Evolutionary conservation across 2,329 filamentous ascomycete species (phyloP), one percentile per base, ranked within the genome.

Genomic region (Clonostachys byssicola): DNA sequence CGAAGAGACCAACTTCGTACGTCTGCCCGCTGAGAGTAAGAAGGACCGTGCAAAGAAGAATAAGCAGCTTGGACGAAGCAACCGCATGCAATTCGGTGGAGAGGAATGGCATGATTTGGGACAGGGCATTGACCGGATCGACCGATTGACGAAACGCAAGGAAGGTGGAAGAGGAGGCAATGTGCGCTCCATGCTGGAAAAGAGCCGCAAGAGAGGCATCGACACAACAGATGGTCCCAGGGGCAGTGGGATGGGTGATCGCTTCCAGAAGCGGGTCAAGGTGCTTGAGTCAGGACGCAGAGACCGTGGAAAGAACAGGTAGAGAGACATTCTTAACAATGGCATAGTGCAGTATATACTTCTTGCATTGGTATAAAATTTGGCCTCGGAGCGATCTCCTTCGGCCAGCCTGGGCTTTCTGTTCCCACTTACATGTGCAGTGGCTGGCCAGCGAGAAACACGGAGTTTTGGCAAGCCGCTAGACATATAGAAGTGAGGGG

Each of bases 21-120:
- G 94, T 56, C 73, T 99, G 58, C 91, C 92, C 12, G 86, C 84
- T 58, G 81, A 88, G 65, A 88, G 83, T 70, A 97, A 96, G 77
- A 96, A 95, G 71, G 91, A 96, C 6, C 72, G 74, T 49, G 78
- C 82, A 43, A 86, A 88, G 72, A 83, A 80, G 63, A 68, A 66
- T 40, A 76, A 79, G 62, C 71, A 72, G 33, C 72, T 72, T 39
- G 72, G 72, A 10, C 64, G 71, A 54, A 70, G 65, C 53, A 62
- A 71, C 58, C 68, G 84, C 75, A 66, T 96, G 88, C 70, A 72
- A 57, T 83, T 82, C 69, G 92, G 92, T 51, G 94, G 94, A 45
- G 94, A 97, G 68, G 94, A 97, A 62, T 97, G 91, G 89, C 81
- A 86, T 53, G 85, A 87, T 23, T 72, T 99, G 41, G 89, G 89